Percentiles rank a stretch among this genome's conserved stretches.
Evolutionary conservation across 2,329 filamentous ascomycete genomes (phyloP).

Genomic region (Trichoderma koningiopsis): DNA sequence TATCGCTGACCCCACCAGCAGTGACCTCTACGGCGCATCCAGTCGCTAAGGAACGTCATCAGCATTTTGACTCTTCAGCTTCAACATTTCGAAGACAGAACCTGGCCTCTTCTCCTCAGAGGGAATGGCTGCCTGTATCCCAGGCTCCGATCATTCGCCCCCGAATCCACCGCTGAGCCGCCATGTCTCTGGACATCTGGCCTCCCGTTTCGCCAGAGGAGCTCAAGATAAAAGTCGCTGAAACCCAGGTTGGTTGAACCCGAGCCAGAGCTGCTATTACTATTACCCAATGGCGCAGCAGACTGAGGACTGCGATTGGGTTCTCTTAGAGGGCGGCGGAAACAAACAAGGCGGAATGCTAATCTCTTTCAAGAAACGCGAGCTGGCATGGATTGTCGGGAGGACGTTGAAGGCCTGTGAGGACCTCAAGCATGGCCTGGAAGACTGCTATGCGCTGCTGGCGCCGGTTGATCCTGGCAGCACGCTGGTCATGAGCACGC

Average conservation of each 20-base stretch:
- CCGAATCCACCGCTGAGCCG: background rate
- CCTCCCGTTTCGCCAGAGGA: slow-evolving; percentile 54
- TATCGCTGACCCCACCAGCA: slow-evolving; percentile 14
- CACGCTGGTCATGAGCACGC: slow-evolving; percentile 85
- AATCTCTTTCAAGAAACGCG: slow-evolving; percentile 47
- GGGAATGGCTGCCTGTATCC: slow-evolving; percentile 25
- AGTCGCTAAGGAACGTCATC: slow-evolving; percentile 9
- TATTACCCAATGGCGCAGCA: background rate
- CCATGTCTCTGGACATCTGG: slow-evolving; percentile 63
- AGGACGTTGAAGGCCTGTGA: slow-evolving; percentile 53
- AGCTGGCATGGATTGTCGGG: slow-evolving; percentile 57
- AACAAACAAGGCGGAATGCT: slow-evolving; percentile 32
- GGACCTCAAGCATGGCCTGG: slow-evolving; percentile 66
- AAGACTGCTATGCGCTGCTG: slow-evolving; percentile 86
- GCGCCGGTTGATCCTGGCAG: slow-evolving; percentile 82
- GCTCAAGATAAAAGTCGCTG: slow-evolving; percentile 53
- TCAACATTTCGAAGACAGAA: background rate
- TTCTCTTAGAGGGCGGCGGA: background rate
- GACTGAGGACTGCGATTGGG: background rate
- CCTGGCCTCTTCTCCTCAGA: slow-evolving; percentile 9
- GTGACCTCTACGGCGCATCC: background rate
- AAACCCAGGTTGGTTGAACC: slow-evolving; percentile 51
- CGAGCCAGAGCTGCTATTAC: background rate
- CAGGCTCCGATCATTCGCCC: slow-evolving; percentile 20
- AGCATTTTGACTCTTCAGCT: background rate